Conservation (phyloP, 371 early-diverging fungal species). For the Apophysomyces variabilis region DNA sequence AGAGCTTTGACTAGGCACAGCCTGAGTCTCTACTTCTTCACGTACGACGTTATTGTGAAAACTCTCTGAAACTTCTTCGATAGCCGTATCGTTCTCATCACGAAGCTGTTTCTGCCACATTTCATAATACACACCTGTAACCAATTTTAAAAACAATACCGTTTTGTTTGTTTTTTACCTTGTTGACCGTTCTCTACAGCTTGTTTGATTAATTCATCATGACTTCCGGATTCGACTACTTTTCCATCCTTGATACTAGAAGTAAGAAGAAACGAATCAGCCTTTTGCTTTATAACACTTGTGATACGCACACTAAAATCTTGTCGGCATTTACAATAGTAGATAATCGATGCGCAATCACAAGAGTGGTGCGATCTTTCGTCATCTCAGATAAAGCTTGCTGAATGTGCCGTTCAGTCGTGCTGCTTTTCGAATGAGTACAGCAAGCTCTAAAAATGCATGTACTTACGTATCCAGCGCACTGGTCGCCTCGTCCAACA, state of each 20-base stretch:
- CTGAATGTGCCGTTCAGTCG: conserved; percentile 86
- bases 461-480: conserved; percentile 57
- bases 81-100: conserved; percentile 49
- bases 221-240: conserved; percentile 88
- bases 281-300: not conserved
- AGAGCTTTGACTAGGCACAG: not conserved
- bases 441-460: not conserved
- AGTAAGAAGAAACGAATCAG: not conserved
- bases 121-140: conserved; percentile 70
- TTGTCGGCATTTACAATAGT: conserved; percentile 83
- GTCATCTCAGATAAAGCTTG: conserved; percentile 68
- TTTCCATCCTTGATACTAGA: conserved; percentile 71
- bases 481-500: conserved; percentile 81
- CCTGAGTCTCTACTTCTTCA: not conserved
- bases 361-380: conserved; percentile 87
- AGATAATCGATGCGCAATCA: conserved; percentile 93
- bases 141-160: not conserved
- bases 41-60: not conserved
- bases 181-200: conserved; percentile 21
- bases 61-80: not conserved
- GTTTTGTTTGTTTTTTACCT: conserved; percentile 17
- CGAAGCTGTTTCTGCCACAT: conserved; percentile 93
- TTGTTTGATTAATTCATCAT: conserved; percentile 74
- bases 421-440: conserved; percentile 23
- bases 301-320: conserved; percentile 62